Base-by-base conservation (phyloP, 768 basidiomycete genomes). In the Rhizopogon sp. region DNA sequence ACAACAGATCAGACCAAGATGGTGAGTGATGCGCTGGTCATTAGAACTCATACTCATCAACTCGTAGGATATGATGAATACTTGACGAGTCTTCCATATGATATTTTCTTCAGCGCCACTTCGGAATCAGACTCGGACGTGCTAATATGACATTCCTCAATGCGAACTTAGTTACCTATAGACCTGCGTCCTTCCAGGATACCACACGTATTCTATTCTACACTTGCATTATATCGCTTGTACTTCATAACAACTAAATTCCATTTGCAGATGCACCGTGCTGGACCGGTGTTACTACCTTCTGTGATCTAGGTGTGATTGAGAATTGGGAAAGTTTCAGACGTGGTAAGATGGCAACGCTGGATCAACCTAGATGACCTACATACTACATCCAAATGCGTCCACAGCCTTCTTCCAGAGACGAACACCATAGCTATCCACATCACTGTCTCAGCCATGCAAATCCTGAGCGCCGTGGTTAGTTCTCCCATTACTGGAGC, bases 1-100 rank as follows among this genome's bases (percentile, higher is more conserved):
- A 57, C 67, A 58, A 57, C 54, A 56, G 28, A 70, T 70, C 16
- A 70, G 66, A 46, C 68, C 68, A 11, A 58, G 68, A 60, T 70
- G 68, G 68, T 71, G 47, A 55, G 68, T 51, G 11, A 2, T 35
- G 17, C 29, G 3, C n/a, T 20, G 13, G 35, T 28, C 46, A 31
- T 31, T 14, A 17, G 11, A 53, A 20, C 10, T 14, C n/a, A 28
- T 49, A 20, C 46, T 51, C 8, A 51, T 37, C 25, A 20, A 17
- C 7, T 50, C 45, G 3, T 54, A 42, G 51, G 41, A 52, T 52
- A 52, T 52, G 14, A 52, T 22, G 16, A 52, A 50, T n/a, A 50
- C 50, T 29, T 10, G 6, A 53, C 52, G 47, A 51, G n/a, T 28
- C 22, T 29, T 22, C 16, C 20, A 16, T 20, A 51, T 25, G 17